Evolutionary conservation across 257 asterid genomes (phyloP).

Genomic region (Solanum chiquidenum): DNA sequence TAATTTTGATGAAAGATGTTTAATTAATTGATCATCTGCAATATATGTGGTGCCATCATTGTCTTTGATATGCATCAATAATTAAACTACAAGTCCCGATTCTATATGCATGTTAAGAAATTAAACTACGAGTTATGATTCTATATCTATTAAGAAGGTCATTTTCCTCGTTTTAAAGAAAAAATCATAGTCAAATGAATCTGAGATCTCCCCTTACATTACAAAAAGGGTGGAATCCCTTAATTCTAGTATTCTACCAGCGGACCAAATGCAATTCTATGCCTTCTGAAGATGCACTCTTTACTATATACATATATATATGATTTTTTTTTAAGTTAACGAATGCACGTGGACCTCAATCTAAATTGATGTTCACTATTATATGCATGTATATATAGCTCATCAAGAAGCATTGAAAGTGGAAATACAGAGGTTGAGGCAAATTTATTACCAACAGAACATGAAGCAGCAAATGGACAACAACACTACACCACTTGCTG

Average conservation of each 20-base stretch:
- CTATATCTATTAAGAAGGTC: too few relatives aligned
- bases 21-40: too few relatives aligned
- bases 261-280: too few relatives aligned
- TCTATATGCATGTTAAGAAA: neutral
- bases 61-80: neutral
- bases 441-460: conserved; percentile 61
- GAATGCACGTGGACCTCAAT: accelerated
- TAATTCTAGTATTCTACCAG: too few relatives aligned
- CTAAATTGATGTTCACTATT: neutral
- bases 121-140: too few relatives aligned
- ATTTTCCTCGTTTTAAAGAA: too few relatives aligned
- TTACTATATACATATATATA: too few relatives aligned
- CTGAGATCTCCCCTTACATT: too few relatives aligned
- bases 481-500: conserved; percentile 22
- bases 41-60: too few relatives aligned
- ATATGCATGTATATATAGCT: conserved; percentile 24
- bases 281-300: too few relatives aligned
- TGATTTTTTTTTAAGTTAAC: accelerated
- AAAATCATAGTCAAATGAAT: too few relatives aligned
- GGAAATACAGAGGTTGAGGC: conserved; percentile 90
- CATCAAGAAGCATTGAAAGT: conserved; percentile 93
- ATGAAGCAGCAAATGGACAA: conserved; percentile 61
- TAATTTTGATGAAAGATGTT: neutral
- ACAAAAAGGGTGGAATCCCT: too few relatives aligned
- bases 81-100: neutral